Percentiles rank a stretch among this genome's conserved stretches.
These are phyloP conservation scores for Lycium barbarum DNA, from an alignment of 257 asterid species.

Conservation along the genomic window DNA sequence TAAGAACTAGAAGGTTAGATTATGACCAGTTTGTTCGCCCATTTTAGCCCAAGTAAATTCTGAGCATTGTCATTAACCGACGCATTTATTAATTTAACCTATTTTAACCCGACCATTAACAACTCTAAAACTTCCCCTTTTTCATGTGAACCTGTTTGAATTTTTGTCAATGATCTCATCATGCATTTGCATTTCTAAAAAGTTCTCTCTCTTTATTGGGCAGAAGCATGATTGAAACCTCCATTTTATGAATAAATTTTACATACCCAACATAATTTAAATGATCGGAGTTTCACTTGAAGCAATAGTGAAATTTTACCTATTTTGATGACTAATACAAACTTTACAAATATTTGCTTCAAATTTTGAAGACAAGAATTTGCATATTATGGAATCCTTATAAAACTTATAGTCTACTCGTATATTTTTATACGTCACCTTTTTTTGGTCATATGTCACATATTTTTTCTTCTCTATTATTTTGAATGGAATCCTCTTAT, in stretches of 20 bases:
- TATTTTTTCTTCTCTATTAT: background rate
- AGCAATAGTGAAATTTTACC: background rate
- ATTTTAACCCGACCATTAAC: too few species aligned
- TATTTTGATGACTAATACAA: background rate
- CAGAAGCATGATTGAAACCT: too few species aligned
- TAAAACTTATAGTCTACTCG: background rate
- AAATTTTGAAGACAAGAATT: background rate
- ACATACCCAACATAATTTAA: background rate
- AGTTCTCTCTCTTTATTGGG: too few species aligned
- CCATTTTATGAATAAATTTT: background rate
- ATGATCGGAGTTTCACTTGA: background rate
- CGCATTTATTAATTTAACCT: too few species aligned
- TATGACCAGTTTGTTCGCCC: too few species aligned
- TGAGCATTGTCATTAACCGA: too few species aligned
- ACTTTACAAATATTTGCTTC: background rate
- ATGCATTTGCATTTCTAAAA: too few species aligned
- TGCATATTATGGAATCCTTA: constrained; percentile 1
- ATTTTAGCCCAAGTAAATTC: too few species aligned
- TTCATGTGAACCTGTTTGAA: background rate
- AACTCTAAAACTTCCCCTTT: too few species aligned
- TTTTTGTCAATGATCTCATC: too few species aligned
- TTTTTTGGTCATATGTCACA: background rate
- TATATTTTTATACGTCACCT: background rate
- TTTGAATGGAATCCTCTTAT: background rate
- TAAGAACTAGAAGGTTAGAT: too few species aligned